Conservation (phyloP, 2,329 filamentous ascomycete genomes). For the Colletotrichum musae region DNA sequence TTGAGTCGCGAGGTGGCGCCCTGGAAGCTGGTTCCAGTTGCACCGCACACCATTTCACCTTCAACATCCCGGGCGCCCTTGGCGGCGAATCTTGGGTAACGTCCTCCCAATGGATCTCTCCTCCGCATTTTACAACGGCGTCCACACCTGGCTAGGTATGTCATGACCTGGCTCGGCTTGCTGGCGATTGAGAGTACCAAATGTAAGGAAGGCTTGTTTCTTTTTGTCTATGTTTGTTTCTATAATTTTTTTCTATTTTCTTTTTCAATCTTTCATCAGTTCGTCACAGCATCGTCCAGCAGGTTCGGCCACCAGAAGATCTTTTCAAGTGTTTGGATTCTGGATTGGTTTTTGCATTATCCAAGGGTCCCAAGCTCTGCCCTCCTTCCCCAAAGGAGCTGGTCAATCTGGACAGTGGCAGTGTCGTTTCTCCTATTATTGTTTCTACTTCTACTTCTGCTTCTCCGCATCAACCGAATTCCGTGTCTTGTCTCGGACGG, state of each 20-base stretch:
- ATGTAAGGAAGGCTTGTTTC: too few relatives aligned
- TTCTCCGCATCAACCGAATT: conserved; percentile 16
- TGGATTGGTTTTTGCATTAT: not conserved
- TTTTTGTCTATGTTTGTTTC: not conserved
- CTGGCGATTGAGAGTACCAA: too few relatives aligned
- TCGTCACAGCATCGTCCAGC: not conserved
- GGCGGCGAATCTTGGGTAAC: conserved; percentile 18
- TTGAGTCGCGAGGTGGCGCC: conserved; percentile 5
- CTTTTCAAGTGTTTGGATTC: not conserved
- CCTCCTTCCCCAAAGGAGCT: not conserved
- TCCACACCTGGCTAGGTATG: not conserved
- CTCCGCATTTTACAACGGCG: not conserved
- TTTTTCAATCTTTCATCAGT: not conserved
- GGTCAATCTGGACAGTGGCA: conserved; percentile 3
- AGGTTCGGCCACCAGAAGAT: conserved; percentile 3
- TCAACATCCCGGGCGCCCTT: not conserved
- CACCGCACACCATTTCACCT: conserved; percentile 4
- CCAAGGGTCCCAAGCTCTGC: conserved; percentile 18
- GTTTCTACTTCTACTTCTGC: conserved; percentile 2
- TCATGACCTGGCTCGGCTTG: not conserved
- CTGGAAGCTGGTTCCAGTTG: conserved; percentile 11
- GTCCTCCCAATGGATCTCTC: conserved; percentile 1
- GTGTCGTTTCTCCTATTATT: not conserved
- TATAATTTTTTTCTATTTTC: too few relatives aligned
- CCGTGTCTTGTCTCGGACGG: conserved; percentile 4